A percentile compares a stretch with the other conserved stretches of the same genome.
phyloP scores from a whole-genome alignment of 768 basidiomycete species.

The Candolleomyces eurysporus region DNA sequence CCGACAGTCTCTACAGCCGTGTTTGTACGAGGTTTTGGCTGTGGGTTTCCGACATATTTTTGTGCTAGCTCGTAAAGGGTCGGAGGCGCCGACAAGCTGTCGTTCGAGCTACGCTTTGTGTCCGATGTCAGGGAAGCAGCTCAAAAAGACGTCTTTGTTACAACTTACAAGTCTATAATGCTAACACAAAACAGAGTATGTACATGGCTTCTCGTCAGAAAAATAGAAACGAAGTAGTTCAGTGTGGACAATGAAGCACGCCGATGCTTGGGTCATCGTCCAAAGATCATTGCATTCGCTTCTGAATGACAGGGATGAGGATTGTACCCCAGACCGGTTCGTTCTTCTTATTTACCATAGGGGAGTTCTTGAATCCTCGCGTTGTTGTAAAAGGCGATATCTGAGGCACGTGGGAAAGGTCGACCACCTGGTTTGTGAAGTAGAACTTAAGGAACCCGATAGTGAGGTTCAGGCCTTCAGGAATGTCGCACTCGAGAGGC shows the following conservation, averaged over 20 bases:
- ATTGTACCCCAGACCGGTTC: conserved; percentile 2
- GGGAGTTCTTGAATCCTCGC: neutral
- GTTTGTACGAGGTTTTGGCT: too few relatives aligned
- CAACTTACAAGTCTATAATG: too few relatives aligned
- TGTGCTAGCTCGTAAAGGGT: too few relatives aligned
- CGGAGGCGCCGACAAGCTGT: too few relatives aligned
- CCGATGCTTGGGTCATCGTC: neutral
- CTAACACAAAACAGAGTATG: too few relatives aligned
- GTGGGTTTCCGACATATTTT: too few relatives aligned
- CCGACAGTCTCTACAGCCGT: too few relatives aligned
- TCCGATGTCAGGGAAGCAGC: too few relatives aligned
- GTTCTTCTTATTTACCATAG: neutral
- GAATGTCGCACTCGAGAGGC: conserved; percentile 29
- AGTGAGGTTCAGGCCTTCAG: conserved; percentile 29
- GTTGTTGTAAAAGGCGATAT: neutral
- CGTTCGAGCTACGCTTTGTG: too few relatives aligned
- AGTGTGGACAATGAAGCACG: neutral
- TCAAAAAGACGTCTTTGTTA: too few relatives aligned
- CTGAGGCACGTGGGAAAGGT: conserved; percentile 7
- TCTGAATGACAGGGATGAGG: conserved; percentile 3
- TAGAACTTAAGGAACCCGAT: conserved; percentile 44
- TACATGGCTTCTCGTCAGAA: neutral
- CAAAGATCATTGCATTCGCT: neutral
- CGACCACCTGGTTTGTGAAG: conserved; percentile 20
- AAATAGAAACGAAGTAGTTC: neutral